Conservation (phyloP, 2,329 filamentous ascomycete species). For the Fusarium bulbicola region DNA sequence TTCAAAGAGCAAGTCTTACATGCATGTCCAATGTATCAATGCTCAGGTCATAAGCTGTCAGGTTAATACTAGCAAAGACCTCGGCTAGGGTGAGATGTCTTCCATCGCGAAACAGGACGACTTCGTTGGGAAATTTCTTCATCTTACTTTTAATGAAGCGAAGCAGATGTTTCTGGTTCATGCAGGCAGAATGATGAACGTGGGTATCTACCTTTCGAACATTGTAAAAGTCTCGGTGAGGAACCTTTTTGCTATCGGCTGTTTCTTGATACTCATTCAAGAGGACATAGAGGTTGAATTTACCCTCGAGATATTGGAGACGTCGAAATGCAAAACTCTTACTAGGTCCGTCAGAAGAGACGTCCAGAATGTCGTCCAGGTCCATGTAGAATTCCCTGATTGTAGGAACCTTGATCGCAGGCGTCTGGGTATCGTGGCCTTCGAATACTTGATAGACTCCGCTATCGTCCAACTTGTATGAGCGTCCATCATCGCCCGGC, state of each 20-base stretch:
- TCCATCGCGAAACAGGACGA: constrained; percentile 90
- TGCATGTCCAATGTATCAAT: constrained; percentile 99
- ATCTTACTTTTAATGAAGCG: constrained; percentile 99
- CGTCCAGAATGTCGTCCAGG: constrained; percentile 82
- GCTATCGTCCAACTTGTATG: constrained; percentile 80
- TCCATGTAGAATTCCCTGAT: constrained; percentile 97
- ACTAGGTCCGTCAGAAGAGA: constrained; percentile 94
- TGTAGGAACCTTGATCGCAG: constrained; percentile 86
- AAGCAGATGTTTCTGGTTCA: constrained; percentile 98
- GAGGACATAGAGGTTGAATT: constrained; percentile 93
- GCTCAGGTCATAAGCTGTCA: constrained; percentile 96
- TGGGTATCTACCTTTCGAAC: constrained; percentile 98
- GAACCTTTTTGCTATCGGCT: constrained; percentile 96
- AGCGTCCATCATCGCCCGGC: constrained; percentile 74
- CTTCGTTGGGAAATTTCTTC: constrained; percentile 96
- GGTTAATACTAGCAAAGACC: constrained; percentile 96
- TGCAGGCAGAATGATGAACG: constrained; percentile 98
- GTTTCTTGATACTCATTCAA: constrained; percentile 98
- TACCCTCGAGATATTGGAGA: constrained; percentile 94
- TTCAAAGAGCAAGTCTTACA: constrained; percentile 59
- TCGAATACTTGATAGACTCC: constrained; percentile 95
- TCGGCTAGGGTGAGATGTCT: constrained; percentile 90
- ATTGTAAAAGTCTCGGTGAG: constrained; percentile 98
- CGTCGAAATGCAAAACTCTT: constrained; percentile 98
- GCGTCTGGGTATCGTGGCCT: constrained; percentile 68